These are phyloP conservation scores for Neocucurbitaria cava DNA, from an alignment of 2,329 filamentous ascomycete genomes.

Conservation along the genomic window DNA sequence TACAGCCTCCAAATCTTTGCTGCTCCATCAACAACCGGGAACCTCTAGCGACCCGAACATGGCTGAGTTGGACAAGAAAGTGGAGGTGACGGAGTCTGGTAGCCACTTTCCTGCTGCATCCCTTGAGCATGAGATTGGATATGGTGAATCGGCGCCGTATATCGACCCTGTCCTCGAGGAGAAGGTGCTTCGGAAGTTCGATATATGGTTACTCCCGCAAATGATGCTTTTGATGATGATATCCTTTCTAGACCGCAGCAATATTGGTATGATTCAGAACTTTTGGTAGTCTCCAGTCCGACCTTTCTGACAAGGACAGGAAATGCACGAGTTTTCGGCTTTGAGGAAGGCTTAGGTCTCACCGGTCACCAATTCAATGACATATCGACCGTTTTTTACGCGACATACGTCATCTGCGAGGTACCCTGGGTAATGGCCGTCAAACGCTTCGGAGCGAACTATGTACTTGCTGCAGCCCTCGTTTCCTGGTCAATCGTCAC, in stretches of 20 bases:
- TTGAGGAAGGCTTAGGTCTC: constrained; percentile 43
- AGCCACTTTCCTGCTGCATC: no score
- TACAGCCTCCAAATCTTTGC: no score
- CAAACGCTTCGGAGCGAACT: constrained; percentile 29
- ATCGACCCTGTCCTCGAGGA: no score
- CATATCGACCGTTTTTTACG: constrained; percentile 40
- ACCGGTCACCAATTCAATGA: constrained; percentile 40
- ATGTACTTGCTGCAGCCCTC: constrained; percentile 22
- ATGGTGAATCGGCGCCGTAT: no score
- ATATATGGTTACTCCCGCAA: constrained; percentile 10
- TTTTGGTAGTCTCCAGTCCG: background rate
- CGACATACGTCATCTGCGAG: constrained; percentile 32
- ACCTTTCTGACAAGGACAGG: constrained; percentile 14
- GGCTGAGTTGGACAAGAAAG: no score
- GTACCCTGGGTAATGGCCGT: constrained; percentile 32
- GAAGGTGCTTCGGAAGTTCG: constrained; percentile 14
- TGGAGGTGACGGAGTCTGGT: no score
- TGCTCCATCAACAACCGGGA: no score
- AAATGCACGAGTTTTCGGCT: constrained; percentile 31
- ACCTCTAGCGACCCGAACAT: no score
- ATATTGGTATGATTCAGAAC: background rate
- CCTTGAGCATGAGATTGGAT: background rate
- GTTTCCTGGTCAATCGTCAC: constrained; percentile 34
- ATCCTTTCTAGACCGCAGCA: constrained; percentile 15
- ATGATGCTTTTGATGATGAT: constrained; percentile 12